Evolutionary conservation across 1,139 yeast genomes (phyloP).

Genomic region (Nakaseomyces uthaithaninus): DNA sequence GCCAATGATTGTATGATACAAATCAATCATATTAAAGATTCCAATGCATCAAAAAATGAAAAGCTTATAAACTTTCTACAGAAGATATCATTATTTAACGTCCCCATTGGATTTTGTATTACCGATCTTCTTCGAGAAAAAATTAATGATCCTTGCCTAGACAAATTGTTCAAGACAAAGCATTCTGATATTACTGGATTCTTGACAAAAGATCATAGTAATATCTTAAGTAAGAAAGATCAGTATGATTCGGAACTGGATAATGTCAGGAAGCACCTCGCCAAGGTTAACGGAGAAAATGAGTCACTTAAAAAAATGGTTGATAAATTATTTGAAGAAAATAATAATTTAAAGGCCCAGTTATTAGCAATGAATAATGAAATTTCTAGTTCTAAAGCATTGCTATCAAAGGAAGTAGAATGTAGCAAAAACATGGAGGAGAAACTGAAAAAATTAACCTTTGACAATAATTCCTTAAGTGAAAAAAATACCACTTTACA

Average conservation of each 20-base stretch:
- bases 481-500: too few species aligned
- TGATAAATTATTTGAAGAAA: neutral
- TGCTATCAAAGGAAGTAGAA: too few species aligned
- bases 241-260: too few species aligned
- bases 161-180: neutral
- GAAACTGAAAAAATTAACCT: too few species aligned
- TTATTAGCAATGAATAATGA: too few species aligned
- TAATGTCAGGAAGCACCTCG: neutral
- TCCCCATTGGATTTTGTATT: neutral
- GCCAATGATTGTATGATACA: neutral
- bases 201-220: neutral
- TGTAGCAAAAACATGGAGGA: too few species aligned
- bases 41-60: neutral
- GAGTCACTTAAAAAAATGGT: neutral
- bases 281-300: neutral
- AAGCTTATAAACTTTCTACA: neutral
- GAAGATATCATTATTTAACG: constrained; percentile 1
- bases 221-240: too few species aligned
- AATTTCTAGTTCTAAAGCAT: too few species aligned
- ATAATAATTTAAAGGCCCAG: neutral
- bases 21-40: neutral
- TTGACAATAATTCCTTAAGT: too few species aligned
- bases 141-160: neutral
- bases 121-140: neutral
- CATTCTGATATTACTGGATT: constrained; percentile 5